phyloP scores from a whole-genome alignment of 2,329 filamentous ascomycete species.

The Nothopassalora personata region DNA sequence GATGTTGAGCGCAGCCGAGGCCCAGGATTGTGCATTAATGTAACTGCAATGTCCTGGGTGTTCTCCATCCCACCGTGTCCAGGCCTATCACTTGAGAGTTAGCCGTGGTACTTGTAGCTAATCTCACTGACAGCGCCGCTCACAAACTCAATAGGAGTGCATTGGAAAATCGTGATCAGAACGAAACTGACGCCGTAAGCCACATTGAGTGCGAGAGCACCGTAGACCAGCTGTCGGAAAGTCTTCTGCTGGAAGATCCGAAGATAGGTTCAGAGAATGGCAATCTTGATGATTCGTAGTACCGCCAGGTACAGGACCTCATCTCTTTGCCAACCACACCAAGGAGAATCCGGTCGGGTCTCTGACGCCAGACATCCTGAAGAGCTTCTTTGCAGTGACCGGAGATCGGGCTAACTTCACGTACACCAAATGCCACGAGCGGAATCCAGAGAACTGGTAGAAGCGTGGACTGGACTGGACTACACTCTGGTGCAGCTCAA shows the following conservation, averaged over 20 bases:
- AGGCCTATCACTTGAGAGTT: slow-evolving; percentile 7
- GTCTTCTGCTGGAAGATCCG: slow-evolving; percentile 12
- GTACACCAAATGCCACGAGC: slow-evolving; percentile 18
- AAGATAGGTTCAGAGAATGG: slow-evolving; percentile 17
- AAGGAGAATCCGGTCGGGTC: slow-evolving; percentile 26
- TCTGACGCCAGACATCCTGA: slow-evolving; percentile 26
- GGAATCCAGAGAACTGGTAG: slow-evolving; percentile 23
- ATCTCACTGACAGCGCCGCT: neutral
- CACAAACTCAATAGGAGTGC: slow-evolving; percentile 9
- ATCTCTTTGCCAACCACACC: slow-evolving; percentile 29
- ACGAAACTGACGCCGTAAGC: slow-evolving; percentile 14
- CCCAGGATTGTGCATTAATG: slow-evolving; percentile 18
- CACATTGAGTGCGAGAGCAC: slow-evolving; percentile 13
- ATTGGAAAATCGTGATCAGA: slow-evolving; percentile 17
- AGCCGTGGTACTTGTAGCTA: neutral
- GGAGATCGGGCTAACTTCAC: slow-evolving; percentile 18
- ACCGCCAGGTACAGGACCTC: slow-evolving; percentile 14
- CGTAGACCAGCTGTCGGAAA: slow-evolving; percentile 12
- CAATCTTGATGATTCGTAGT: slow-evolving; percentile 16
- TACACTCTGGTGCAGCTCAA: slow-evolving; percentile 20
- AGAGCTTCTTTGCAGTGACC: slow-evolving; percentile 23
- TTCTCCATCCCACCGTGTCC: slow-evolving; percentile 13
- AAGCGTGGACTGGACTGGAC: slow-evolving; percentile 8
- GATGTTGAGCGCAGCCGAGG: slow-evolving; percentile 16
- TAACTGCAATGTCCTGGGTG: slow-evolving; percentile 14